Conservation (phyloP, 257 asterid species). For the Fraxinus pennsylvanica region DNA sequence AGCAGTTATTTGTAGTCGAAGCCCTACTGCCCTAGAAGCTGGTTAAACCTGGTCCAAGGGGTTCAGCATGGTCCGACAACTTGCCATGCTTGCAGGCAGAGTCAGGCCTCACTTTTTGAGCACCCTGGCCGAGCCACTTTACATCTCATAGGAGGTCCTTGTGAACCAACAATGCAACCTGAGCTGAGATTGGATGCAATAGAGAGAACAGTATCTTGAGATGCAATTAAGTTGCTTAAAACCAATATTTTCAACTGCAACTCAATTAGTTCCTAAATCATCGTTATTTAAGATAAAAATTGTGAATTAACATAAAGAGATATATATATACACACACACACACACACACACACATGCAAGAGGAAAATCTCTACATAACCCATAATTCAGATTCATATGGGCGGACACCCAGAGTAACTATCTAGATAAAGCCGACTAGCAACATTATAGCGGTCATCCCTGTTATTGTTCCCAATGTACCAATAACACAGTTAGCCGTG, state of each 20-base stretch:
- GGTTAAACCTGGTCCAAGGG: background rate
- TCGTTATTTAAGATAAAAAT: background rate
- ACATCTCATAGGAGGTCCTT: background rate
- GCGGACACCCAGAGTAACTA: constrained; percentile 13
- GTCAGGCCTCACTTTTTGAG: background rate
- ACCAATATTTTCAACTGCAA: background rate
- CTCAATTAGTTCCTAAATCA: constrained; percentile 9
- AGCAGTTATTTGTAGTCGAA: too few relatives aligned
- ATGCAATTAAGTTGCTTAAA: too few relatives aligned
- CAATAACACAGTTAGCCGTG: constrained; percentile 13
- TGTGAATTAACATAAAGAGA: background rate
- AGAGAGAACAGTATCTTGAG: too few relatives aligned
- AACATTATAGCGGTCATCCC: background rate
- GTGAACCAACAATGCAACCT: background rate
- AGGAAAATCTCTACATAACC: background rate
- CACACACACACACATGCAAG: background rate
- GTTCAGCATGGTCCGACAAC: background rate
- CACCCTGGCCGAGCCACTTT: background rate
- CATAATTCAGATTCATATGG: constrained; percentile 16
- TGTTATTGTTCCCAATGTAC: constrained; percentile 9
- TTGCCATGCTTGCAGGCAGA: background rate
- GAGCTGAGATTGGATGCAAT: background rate
- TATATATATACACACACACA: background rate
- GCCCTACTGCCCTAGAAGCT: background rate
- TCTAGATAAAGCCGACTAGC: constrained; percentile 17